phyloP scores from a whole-genome alignment of 2,329 filamentous ascomycete species.

The Fusarium caatingaense region DNA sequence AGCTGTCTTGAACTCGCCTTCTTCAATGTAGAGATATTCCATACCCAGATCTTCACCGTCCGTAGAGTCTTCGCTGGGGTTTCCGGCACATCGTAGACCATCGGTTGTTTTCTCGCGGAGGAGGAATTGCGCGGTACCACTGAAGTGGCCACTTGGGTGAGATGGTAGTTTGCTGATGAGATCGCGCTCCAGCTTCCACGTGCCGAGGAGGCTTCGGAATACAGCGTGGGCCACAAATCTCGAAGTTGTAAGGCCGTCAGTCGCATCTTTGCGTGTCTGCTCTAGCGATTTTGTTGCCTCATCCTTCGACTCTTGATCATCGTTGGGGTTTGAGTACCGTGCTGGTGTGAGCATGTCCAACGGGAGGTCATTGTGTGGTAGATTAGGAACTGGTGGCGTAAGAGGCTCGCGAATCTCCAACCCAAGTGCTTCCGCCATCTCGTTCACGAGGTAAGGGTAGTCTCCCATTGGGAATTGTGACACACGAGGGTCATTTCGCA shows the following conservation, averaged over 20 bases:
- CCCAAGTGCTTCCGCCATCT: slow-evolving; percentile 70
- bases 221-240: slow-evolving; percentile 73
- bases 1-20: slow-evolving; percentile 71
- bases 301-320: slow-evolving; percentile 51
- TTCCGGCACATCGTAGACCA: slow-evolving; percentile 54
- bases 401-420: slow-evolving; percentile 58
- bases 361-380: slow-evolving; percentile 56
- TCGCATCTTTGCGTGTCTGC: slow-evolving; percentile 58
- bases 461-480: slow-evolving; percentile 88
- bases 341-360: slow-evolving; percentile 69
- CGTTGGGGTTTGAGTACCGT: slow-evolving; percentile 59
- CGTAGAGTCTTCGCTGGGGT: slow-evolving; percentile 1
- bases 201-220: slow-evolving; percentile 77
- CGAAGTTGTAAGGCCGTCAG: slow-evolving; percentile 56
- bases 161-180: slow-evolving; percentile 65
- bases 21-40: slow-evolving; percentile 77
- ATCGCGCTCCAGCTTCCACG: slow-evolving; percentile 72
- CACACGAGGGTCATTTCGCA: slow-evolving; percentile 63
- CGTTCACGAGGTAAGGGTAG: slow-evolving; percentile 80
- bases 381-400: slow-evolving; percentile 36
- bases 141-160: slow-evolving; percentile 73
- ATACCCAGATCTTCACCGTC: slow-evolving; percentile 53
- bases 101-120: slow-evolving; percentile 69
- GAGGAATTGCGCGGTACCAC: slow-evolving; percentile 73
- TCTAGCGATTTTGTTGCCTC: slow-evolving; percentile 58